phyloP scores from a whole-genome alignment of 1,284 basidiomycete genomes.

The Ustilago curta region DNA sequence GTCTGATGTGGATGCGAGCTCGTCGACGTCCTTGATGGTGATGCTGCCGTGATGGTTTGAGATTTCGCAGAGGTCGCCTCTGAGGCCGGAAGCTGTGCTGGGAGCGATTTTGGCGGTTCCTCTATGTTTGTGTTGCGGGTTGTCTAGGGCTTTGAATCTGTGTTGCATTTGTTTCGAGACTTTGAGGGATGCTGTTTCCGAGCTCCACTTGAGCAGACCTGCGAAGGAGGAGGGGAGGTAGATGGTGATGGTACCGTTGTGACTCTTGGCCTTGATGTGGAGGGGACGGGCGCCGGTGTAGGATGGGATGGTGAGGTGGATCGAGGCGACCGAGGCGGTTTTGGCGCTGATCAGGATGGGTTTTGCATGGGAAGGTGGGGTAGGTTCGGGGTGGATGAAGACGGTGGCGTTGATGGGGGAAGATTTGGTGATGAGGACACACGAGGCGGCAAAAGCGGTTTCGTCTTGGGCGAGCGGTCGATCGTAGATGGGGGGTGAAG shows the following conservation, averaged over 20 bases:
- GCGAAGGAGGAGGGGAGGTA: constrained; percentile 53
- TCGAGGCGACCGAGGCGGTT: constrained; percentile 27
- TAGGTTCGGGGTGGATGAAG: constrained; percentile 33
- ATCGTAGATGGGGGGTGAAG: constrained; percentile 55
- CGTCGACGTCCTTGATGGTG: constrained; percentile 34
- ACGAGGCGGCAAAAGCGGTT: constrained; percentile 31
- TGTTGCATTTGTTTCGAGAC: constrained; percentile 44
- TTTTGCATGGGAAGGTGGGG: constrained; percentile 2
- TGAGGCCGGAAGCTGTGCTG: constrained; percentile 43
- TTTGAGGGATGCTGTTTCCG: constrained; percentile 54
- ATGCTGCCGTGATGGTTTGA: constrained; percentile 41
- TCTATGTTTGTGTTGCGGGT: constrained; percentile 46
- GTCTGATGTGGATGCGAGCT: neutral
- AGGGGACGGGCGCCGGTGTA: constrained; percentile 54
- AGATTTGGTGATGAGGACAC: constrained; percentile 43
- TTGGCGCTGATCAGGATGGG: constrained; percentile 48
- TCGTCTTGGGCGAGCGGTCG: constrained; percentile 33
- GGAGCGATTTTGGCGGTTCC: constrained; percentile 52
- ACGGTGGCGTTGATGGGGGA: constrained; percentile 55
- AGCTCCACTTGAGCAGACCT: constrained; percentile 57
- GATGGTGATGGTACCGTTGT: constrained; percentile 53
- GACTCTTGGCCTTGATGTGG: constrained; percentile 46
- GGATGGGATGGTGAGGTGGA: constrained; percentile 39
- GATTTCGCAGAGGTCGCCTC: constrained; percentile 51
- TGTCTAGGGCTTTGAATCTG: constrained; percentile 45